Evolutionary conservation across 768 basidiomycete genomes (phyloP), one percentile per base, ranked within the genome.

Genomic region (Coprinopsis strossmayeri): DNA sequence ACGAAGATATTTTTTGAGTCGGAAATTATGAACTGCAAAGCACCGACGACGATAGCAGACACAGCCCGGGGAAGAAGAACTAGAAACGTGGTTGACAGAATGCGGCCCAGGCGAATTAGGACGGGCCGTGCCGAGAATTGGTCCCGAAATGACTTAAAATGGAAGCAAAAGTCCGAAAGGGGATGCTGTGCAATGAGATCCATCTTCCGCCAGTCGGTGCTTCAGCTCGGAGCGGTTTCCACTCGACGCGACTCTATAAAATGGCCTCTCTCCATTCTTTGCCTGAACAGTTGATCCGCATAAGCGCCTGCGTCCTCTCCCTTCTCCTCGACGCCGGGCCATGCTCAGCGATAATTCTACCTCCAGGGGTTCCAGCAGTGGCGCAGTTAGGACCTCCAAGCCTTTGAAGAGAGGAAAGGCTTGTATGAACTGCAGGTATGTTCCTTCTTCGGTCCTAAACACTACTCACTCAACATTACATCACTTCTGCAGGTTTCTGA

Each of bases 321-420:
- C 49, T 45, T 49, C 48, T 54, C 54, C 55, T 53, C 50, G 52
- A 59, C 54, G 50, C 52, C 59, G 59, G 61, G 61, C 62, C 61
- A 73, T 72, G 71, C 67, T 69, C 56, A 61, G 66, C 55, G 66
- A 65, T 55, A 63, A 58, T 46, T 55, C 58, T 52, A 35, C 11
- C 23, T 44, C 42, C 35, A 67, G 63, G 53, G 59, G 60, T 54
- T 62, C 65, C 26, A 65, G 60, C 49, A 55, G 58, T 47, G 57
- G 57, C 46, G 55, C 60, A n/a, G 58, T 59, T 48, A 64, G 55
- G 54, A 57, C 55, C 32, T 56, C 69, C 15, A 72, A 67, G 58
- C 76, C 77, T 10, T 59, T 78, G 57, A 74, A 72, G 65, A 64
- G 77, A 51, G 77, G 77, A n/a, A 72, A 67, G 48, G 77, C 77